Conservation (phyloP, 192 early-diverging fungal species). For the Dissophora globulifera region DNA sequence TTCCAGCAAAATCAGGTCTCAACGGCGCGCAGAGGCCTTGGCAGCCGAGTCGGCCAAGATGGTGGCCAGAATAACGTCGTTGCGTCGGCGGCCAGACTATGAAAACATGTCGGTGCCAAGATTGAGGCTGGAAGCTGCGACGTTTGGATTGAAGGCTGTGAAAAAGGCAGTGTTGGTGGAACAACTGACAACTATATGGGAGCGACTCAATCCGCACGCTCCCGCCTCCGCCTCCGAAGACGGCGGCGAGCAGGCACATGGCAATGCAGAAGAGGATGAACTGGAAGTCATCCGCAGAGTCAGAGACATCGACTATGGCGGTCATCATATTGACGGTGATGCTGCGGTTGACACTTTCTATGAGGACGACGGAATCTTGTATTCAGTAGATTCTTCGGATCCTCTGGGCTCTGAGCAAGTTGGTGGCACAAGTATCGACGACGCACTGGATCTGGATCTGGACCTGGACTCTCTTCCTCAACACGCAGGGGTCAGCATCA, state of each 20-base stretch:
- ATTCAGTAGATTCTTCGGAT: too few relatives aligned
- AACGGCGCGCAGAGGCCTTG: conserved; percentile 20
- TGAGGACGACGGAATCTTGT: not conserved
- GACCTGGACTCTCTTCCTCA: too few relatives aligned
- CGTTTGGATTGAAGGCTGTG: conserved; percentile 35
- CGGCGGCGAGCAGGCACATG: not conserved
- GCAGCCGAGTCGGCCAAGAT: conserved; percentile 19
- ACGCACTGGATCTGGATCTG: too few relatives aligned
- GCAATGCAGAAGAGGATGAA: too few relatives aligned
- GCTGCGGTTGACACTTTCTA: too few relatives aligned
- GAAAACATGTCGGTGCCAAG: conserved; percentile 20
- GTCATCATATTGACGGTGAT: too few relatives aligned
- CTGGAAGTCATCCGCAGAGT: too few relatives aligned
- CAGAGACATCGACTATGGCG: too few relatives aligned
- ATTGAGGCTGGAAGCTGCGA: conserved; percentile 11
- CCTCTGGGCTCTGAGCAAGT: too few relatives aligned
- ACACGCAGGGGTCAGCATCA: too few relatives aligned
- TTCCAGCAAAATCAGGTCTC: too few relatives aligned
- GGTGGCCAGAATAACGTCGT: conserved; percentile 13
- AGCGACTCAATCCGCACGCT: conserved; percentile 11
- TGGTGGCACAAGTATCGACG: not conserved
- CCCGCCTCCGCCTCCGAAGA: conserved; percentile 2
- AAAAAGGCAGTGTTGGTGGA: conserved; percentile 14
- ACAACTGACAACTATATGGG: conserved; percentile 30
- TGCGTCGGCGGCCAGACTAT: conserved; percentile 12